A percentile compares a stretch with the other conserved stretches of the same genome.
Conservation (phyloP, 176 grass and related monocot genomes). For the Rhynchospora breviuscula region DNA sequence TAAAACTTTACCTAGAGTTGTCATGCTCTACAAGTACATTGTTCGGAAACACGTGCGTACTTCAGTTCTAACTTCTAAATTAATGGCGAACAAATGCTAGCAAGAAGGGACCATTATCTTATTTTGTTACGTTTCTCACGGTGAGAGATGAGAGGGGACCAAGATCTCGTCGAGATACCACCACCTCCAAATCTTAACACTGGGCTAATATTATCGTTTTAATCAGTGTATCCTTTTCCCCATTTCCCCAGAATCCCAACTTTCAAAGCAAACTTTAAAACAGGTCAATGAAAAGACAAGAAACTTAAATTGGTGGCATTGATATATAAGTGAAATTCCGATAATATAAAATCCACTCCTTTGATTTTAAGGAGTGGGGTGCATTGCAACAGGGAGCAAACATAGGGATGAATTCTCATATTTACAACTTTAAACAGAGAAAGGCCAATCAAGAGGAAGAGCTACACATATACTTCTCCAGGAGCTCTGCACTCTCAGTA, state of each 20-base stretch:
- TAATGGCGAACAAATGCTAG: neutral
- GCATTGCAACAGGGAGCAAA: neutral
- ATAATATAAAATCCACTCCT: slow-evolving; percentile 21
- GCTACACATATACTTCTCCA: slow-evolving; percentile 31
- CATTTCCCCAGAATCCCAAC: neutral
- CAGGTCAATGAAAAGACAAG: neutral
- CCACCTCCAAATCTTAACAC: neutral
- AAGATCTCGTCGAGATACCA: neutral
- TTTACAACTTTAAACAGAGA: slow-evolving; percentile 26
- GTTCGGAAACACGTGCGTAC: neutral
- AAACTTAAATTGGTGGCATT: neutral
- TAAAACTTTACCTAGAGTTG: neutral
- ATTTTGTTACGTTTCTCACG: neutral
- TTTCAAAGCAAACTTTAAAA: neutral
- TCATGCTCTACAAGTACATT: neutral
- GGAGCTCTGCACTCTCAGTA: slow-evolving; percentile 12
- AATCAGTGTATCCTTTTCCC: neutral
- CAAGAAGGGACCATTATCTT: neutral
- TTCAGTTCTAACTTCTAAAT: neutral
- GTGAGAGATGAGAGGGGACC: neutral
- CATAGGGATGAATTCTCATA: slow-evolving; percentile 9
- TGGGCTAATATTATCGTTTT: no score
- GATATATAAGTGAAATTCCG: neutral
- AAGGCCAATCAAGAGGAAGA: neutral
- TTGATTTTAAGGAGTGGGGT: neutral